Conservation (phyloP, 441 rosid species). For the Eutrema salsugineum region DNA sequence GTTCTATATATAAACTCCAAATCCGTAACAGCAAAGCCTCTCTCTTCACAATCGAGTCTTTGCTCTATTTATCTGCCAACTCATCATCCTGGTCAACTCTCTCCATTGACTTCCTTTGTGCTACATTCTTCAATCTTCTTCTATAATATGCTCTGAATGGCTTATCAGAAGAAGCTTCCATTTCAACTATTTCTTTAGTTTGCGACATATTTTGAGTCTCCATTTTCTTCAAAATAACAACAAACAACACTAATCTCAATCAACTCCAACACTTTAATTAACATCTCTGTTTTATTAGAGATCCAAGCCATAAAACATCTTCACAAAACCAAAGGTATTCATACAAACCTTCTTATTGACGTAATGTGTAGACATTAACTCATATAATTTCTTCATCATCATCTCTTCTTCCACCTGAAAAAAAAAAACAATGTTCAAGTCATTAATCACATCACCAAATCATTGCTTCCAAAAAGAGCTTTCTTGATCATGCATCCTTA, state of each 20-base stretch:
- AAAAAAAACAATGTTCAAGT: not conserved
- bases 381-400: not conserved
- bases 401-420: slow-evolving; percentile 15
- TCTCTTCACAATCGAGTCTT: no score
- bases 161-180: not conserved
- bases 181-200: not conserved
- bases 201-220: not conserved
- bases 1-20: no score
- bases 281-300: not conserved
- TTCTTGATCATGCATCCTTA: not conserved
- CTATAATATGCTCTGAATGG: no score
- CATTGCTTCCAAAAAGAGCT: not conserved
- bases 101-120: no score
- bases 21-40: no score
- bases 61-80: no score
- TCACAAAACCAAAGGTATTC: not conserved
- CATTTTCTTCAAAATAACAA: not conserved
- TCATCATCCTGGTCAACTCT: no score
- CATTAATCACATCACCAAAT: not conserved
- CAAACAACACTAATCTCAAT: not conserved
- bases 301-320: not conserved
- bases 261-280: not conserved
- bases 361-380: not conserved
- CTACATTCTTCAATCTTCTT: no score
- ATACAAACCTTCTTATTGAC: not conserved